A percentile compares a stretch with the other conserved stretches of the same genome.
phyloP scores from a whole-genome alignment of 768 basidiomycete species.

The Trametes punicea region DNA sequence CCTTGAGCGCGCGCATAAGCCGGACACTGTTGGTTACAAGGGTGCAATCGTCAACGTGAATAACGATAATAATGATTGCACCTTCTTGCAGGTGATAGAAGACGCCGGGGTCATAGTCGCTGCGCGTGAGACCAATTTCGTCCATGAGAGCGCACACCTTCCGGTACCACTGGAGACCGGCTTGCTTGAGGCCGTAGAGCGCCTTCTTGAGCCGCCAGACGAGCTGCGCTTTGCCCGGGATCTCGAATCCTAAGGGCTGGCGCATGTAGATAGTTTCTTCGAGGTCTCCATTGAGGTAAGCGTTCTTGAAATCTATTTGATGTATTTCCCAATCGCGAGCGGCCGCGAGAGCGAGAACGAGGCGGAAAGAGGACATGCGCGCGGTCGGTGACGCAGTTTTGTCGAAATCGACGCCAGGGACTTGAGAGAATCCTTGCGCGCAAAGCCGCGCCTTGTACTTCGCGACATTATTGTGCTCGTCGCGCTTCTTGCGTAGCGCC shows the following conservation, averaged over 20 bases:
- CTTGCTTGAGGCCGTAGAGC: slow-evolving; percentile 32
- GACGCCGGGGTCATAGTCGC: slow-evolving; percentile 12
- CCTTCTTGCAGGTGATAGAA: background rate
- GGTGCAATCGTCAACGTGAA: slow-evolving; percentile 21
- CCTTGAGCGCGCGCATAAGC: background rate
- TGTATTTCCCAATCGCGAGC: slow-evolving; percentile 26
- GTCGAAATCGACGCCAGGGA: slow-evolving; percentile 26
- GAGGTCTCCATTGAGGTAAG: slow-evolving; percentile 27
- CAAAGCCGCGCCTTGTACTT: slow-evolving; percentile 26
- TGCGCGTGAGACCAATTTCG: slow-evolving; percentile 8
- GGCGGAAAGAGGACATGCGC: slow-evolving; percentile 25
- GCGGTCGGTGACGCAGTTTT: slow-evolving; percentile 30
- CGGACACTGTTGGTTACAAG: background rate
- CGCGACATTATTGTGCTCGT: slow-evolving; percentile 17
- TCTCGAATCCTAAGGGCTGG: background rate
- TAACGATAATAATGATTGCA: slow-evolving; percentile 2
- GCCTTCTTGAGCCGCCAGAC: slow-evolving; percentile 16
- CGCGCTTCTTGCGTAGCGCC: slow-evolving; percentile 29
- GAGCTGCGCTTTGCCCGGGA: slow-evolving; percentile 6
- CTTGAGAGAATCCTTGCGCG: slow-evolving; percentile 34
- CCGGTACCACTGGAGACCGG: slow-evolving; percentile 23
- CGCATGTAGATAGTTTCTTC: slow-evolving; percentile 17
- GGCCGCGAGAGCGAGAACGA: slow-evolving; percentile 28
- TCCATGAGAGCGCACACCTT: slow-evolving; percentile 1
- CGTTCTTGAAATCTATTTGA: slow-evolving; percentile 35